These are phyloP conservation scores for Chlamydomonas sp. DNA, from an alignment of 139 green algal genomes.

Conservation along the genomic window DNA sequence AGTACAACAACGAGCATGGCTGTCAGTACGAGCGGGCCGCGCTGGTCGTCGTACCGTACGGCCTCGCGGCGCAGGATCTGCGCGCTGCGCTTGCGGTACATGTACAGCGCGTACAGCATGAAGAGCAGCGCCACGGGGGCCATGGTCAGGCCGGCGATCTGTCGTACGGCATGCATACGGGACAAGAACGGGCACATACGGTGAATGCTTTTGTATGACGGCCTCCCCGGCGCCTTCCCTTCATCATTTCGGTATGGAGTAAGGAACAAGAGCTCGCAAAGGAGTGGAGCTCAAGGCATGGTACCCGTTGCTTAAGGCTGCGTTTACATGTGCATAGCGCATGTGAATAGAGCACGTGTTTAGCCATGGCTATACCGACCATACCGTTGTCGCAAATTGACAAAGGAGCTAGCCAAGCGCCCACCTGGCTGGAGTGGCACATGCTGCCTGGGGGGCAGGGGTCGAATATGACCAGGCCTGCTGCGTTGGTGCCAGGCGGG, in stretches of 20 bases:
- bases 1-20: conserved; percentile 63
- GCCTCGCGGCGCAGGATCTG: conserved; percentile 69
- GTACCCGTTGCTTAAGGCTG: too few relatives aligned
- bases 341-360: too few relatives aligned
- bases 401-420: neutral
- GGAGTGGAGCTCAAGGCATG: too few relatives aligned
- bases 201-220: too few relatives aligned
- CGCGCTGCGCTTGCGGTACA: conserved; percentile 72
- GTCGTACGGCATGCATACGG: conserved; percentile 21
- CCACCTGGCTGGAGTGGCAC: conserved; percentile 28
- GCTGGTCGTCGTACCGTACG: conserved; percentile 83
- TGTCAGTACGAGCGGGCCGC: conserved; percentile 75
- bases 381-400: neutral
- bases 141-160: conserved; percentile 80
- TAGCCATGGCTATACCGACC: neutral
- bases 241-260: too few relatives aligned
- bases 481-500: neutral
- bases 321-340: too few relatives aligned
- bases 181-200: conserved; percentile 5
- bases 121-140: conserved; percentile 78
- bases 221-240: too few relatives aligned
- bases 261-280: too few relatives aligned
- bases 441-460: conserved; percentile 1
- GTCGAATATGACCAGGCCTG: neutral
- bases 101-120: conserved; percentile 81